Evolutionary conservation across 495 filamentous ascomycete genomes (phyloP).

Genomic region (Poronia punctata): DNA sequence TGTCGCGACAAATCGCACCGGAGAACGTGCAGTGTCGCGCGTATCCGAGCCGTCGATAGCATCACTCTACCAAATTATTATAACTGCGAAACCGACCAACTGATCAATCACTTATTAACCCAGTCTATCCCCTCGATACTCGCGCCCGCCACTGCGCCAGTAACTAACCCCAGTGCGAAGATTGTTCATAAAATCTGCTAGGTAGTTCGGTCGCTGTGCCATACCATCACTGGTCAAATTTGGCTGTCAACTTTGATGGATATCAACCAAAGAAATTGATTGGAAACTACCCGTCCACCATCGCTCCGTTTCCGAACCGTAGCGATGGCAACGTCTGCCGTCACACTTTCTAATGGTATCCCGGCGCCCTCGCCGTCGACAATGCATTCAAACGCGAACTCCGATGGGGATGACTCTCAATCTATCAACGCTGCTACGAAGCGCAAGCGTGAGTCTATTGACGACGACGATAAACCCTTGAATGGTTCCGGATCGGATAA

Average conservation of each 20-base stretch:
- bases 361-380: slow-evolving; percentile 18
- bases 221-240: too few relatives aligned
- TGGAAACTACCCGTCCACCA: background rate
- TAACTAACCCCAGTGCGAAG: too few relatives aligned
- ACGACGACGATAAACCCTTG: slow-evolving; percentile 26
- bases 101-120: too few relatives aligned
- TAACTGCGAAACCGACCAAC: too few relatives aligned
- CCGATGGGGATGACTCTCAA: slow-evolving; percentile 29
- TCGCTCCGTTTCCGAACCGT: slow-evolving; percentile 6
- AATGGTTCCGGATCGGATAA: slow-evolving; percentile 13
- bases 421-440: slow-evolving; percentile 40
- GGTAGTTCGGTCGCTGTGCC: too few relatives aligned
- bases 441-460: slow-evolving; percentile 48
- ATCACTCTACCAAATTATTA: too few relatives aligned
- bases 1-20: slow-evolving; percentile 7
- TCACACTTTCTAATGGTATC: slow-evolving; percentile 37
- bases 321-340: slow-evolving; percentile 37
- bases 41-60: too few relatives aligned
- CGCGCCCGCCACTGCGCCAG: too few relatives aligned
- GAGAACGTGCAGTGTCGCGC: slow-evolving; percentile 11
- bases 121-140: too few relatives aligned
- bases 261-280: background rate
- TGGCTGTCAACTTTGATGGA: slow-evolving; percentile 8
- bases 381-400: slow-evolving; percentile 8
- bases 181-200: too few relatives aligned